Conservation (phyloP, 2,329 filamentous ascomycete genomes). For the Curvularia sp. region DNA sequence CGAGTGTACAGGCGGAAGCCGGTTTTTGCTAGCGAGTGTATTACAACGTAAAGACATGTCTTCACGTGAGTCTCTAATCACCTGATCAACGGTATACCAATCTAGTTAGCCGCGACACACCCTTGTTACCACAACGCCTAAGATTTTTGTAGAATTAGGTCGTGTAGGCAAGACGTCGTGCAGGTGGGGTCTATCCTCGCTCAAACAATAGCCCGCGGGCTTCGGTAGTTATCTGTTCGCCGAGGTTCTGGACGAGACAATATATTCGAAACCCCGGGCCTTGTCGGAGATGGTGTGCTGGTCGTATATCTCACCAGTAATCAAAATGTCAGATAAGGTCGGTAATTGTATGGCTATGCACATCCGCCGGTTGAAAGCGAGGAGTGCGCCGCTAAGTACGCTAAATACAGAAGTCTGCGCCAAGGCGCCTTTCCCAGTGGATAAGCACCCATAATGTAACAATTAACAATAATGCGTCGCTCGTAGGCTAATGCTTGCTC, state of each 20-base stretch:
- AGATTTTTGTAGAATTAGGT: neutral
- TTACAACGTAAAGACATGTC: too few species aligned
- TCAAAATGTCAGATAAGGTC: neutral
- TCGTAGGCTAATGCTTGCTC: neutral
- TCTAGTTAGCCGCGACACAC: neutral
- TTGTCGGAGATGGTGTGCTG: neutral
- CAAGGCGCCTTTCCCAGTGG: neutral
- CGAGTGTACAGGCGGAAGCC: too few species aligned
- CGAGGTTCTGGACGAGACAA: neutral
- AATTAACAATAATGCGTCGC: neutral
- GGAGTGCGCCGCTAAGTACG: neutral
- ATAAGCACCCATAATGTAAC: neutral
- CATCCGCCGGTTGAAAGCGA: constrained; percentile 3
- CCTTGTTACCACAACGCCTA: neutral
- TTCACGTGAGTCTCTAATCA: neutral
- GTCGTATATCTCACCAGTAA: neutral
- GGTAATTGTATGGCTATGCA: neutral
- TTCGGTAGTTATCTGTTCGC: neutral
- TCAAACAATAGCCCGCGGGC: neutral
- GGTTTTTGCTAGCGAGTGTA: too few species aligned
- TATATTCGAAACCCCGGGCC: neutral
- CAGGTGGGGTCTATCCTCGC: neutral
- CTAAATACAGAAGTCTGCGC: neutral
- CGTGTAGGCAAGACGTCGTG: neutral
- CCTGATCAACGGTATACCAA: neutral